A percentile compares a stretch with the other conserved stretches of the same genome.
phyloP scores from a whole-genome alignment of 169 alveolate genomes.

The Haemoproteus tartakovskyi region DNA sequence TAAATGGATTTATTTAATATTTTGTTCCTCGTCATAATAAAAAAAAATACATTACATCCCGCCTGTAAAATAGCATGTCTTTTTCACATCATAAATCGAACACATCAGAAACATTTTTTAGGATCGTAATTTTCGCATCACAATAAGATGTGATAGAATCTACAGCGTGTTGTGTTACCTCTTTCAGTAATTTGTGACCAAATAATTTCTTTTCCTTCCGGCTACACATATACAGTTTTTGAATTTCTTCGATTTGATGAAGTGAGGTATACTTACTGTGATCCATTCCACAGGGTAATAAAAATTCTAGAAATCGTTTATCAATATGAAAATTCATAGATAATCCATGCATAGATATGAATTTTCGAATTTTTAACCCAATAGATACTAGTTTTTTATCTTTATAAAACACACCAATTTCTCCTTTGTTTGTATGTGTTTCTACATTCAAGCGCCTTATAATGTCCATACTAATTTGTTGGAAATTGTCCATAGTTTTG shows the following conservation, averaged over 20 bases:
- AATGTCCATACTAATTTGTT: constrained; percentile 35
- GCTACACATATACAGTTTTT: neutral
- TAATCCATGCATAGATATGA: constrained; percentile 73
- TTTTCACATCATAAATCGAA: too few species aligned
- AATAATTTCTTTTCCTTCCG: neutral
- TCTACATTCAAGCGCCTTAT: constrained; percentile 20
- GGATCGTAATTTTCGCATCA: too few species aligned
- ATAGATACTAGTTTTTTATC: constrained; percentile 66
- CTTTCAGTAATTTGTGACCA: neutral
- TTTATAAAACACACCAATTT: constrained; percentile 67
- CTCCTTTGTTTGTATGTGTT: constrained; percentile 38
- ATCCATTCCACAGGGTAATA: constrained; percentile 72
- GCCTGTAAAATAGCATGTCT: too few species aligned
- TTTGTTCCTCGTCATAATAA: too few species aligned
- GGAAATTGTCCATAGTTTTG: constrained; percentile 54
- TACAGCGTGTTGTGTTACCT: too few species aligned
- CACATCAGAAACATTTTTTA: too few species aligned
- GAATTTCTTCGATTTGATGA: constrained; percentile 26
- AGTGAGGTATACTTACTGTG: constrained; percentile 34
- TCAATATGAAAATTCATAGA: constrained; percentile 66
- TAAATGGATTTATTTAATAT: too few species aligned
- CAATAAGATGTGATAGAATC: too few species aligned
- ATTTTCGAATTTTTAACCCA: constrained; percentile 69
- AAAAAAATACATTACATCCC: too few species aligned
- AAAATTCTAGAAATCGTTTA: constrained; percentile 10